phyloP scores from a whole-genome alignment of 1,284 basidiomycete species.

The Laetiporus sulphureus region DNA sequence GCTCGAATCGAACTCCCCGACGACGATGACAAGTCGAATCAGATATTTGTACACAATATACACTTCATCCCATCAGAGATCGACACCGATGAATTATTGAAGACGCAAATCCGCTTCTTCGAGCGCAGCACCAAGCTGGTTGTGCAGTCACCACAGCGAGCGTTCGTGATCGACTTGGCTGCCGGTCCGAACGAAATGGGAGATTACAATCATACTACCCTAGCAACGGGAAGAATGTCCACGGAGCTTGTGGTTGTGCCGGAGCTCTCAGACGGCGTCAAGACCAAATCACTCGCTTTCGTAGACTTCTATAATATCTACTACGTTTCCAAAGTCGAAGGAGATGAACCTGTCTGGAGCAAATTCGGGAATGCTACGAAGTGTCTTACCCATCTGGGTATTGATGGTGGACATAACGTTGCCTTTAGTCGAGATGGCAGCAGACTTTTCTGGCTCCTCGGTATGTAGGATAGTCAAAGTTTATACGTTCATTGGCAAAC shows the following conservation, averaged over 20 bases:
- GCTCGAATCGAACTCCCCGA: constrained; percentile 48
- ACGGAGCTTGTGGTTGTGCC: constrained; percentile 43
- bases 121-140: constrained; percentile 44
- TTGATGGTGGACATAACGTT: constrained; percentile 67
- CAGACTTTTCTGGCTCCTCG: constrained; percentile 65
- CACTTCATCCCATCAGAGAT: constrained; percentile 18
- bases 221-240: constrained; percentile 51
- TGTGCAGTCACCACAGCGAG: constrained; percentile 46
- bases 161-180: constrained; percentile 49
- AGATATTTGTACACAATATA: constrained; percentile 19
- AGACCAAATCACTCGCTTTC: constrained; percentile 40
- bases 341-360: constrained; percentile 50
- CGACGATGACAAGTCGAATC: constrained; percentile 17
- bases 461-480: constrained; percentile 28
- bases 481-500: background rate
- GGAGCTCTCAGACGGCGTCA: constrained; percentile 6
- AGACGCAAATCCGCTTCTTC: constrained; percentile 43
- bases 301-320: constrained; percentile 64
- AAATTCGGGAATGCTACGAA: constrained; percentile 60
- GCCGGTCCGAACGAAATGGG: constrained; percentile 40
- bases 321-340: constrained; percentile 35
- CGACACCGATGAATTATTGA: constrained; percentile 13
- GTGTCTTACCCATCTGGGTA: constrained; percentile 51
- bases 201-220: constrained; percentile 38
- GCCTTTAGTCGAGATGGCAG: constrained; percentile 56